Conservation (phyloP, 345 rosid species). For the Salix viminalis region DNA sequence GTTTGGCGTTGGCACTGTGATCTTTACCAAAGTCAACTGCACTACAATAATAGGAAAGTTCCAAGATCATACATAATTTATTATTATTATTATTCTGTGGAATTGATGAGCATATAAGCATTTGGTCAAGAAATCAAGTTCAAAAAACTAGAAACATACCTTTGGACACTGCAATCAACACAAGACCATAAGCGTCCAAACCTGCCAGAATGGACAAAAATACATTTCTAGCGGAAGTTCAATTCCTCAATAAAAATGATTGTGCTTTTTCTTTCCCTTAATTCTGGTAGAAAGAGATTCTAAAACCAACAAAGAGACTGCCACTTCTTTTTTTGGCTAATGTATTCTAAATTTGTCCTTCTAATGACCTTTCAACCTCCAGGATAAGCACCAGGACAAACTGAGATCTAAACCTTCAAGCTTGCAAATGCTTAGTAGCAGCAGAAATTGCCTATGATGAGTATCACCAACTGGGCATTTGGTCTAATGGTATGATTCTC, state of each 20-base stretch:
- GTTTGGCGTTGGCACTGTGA: too few species aligned
- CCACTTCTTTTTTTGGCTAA: too few species aligned
- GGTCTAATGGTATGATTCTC: constrained; percentile 38
- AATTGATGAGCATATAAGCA: background rate
- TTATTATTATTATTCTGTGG: background rate
- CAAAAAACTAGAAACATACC: too few species aligned
- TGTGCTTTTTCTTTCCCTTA: too few species aligned
- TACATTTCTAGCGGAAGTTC: background rate
- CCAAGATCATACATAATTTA: too few species aligned
- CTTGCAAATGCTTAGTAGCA: background rate
- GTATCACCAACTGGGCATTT: constrained; percentile 40
- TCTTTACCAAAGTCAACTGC: too few species aligned
- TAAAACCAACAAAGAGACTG: too few species aligned
- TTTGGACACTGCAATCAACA: background rate
- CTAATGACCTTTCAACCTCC: too few species aligned
- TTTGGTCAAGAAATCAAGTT: background rate
- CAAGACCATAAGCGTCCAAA: background rate
- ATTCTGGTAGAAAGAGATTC: too few species aligned
- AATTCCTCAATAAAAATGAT: too few species aligned
- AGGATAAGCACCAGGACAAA: background rate
- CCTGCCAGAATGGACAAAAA: background rate
- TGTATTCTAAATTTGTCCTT: too few species aligned
- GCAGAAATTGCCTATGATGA: background rate
- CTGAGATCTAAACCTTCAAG: background rate
- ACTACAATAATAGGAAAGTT: too few species aligned